These are phyloP conservation scores for Antitrichia curtipendula DNA, from an alignment of 225 moss, liverwort and hornwort genomes.

Conservation along the genomic window DNA sequence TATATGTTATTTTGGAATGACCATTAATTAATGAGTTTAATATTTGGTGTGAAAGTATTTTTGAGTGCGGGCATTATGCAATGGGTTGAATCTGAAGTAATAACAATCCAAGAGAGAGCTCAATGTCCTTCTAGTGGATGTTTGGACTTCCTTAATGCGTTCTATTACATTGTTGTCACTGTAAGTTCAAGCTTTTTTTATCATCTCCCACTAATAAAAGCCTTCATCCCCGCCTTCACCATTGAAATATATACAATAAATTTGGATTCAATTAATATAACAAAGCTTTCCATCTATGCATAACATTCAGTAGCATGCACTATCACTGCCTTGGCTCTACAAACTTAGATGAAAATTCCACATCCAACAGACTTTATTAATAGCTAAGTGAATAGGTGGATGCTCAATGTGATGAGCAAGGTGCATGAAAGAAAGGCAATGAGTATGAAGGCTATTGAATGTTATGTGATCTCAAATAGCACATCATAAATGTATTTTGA, in stretches of 20 bases:
- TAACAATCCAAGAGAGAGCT: not conserved
- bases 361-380: no score
- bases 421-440: no score
- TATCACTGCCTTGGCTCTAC: no score
- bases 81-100: conserved; percentile 63
- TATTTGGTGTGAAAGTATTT: conserved; percentile 21
- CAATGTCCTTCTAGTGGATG: conserved; percentile 49
- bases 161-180: conserved; percentile 73
- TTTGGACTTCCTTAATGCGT: conserved; percentile 47
- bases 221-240: no score
- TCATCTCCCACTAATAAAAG: not conserved
- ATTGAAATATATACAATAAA: not conserved
- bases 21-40: no score
- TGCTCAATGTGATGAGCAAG: no score
- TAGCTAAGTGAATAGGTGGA: no score
- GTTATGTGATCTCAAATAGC: no score
- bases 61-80: conserved; percentile 78
- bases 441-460: no score
- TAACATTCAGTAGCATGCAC: no score
- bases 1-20: not conserved
- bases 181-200: conserved; percentile 8
- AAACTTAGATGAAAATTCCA: no score
- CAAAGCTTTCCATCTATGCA: not conserved
- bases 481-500: not conserved
- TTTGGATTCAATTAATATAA: not conserved